Percentiles rank a stretch among this genome's conserved stretches.
Conservation (phyloP, 495 filamentous ascomycete genomes). For the Penicillium samsonianum region DNA sequence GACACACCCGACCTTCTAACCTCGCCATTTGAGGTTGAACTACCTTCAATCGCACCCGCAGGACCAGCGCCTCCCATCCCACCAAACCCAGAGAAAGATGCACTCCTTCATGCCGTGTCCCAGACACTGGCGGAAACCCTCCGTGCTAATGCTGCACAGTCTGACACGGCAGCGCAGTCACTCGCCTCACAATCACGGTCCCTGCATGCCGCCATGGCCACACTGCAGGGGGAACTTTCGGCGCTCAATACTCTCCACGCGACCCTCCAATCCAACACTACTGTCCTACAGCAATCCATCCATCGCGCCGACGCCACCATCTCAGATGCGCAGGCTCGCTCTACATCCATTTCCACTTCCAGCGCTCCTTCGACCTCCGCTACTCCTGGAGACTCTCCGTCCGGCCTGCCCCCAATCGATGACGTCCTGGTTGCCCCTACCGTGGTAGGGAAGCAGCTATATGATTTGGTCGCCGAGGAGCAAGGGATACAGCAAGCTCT, state of each 20-base stretch:
- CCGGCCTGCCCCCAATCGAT: slow-evolving; percentile 70
- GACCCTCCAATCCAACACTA: slow-evolving; percentile 73
- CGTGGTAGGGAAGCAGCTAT: slow-evolving; percentile 89
- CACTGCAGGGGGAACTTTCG: slow-evolving; percentile 69
- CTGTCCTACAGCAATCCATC: slow-evolving; percentile 73
- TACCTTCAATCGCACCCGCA: slow-evolving; percentile 58
- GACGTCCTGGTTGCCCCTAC: slow-evolving; percentile 91
- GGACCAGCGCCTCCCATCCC: slow-evolving; percentile 80
- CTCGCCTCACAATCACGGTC: slow-evolving; percentile 78
- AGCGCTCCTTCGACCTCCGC: slow-evolving; percentile 23
- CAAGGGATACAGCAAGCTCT: slow-evolving; percentile 79
- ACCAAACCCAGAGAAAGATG: slow-evolving; percentile 95
- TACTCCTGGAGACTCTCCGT: slow-evolving; percentile 18
- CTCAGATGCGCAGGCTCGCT: slow-evolving; percentile 54
- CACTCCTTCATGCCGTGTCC: slow-evolving; percentile 76
- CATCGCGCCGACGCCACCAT: slow-evolving; percentile 79
- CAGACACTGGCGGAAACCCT: slow-evolving; percentile 66
- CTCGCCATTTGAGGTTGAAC: slow-evolving; percentile 64
- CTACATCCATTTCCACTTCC: slow-evolving; percentile 40
- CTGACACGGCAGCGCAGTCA: slow-evolving; percentile 67
- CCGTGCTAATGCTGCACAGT: slow-evolving; percentile 61
- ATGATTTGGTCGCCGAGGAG: slow-evolving; percentile 84
- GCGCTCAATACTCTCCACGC: slow-evolving; percentile 67
- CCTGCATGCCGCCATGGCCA: slow-evolving; percentile 64
- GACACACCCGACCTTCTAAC: slow-evolving; percentile 69